Percentiles rank a stretch among this genome's conserved stretches.
Evolutionary conservation across 768 basidiomycete genomes (phyloP).

Genomic region (Pisolithus orientalis): DNA sequence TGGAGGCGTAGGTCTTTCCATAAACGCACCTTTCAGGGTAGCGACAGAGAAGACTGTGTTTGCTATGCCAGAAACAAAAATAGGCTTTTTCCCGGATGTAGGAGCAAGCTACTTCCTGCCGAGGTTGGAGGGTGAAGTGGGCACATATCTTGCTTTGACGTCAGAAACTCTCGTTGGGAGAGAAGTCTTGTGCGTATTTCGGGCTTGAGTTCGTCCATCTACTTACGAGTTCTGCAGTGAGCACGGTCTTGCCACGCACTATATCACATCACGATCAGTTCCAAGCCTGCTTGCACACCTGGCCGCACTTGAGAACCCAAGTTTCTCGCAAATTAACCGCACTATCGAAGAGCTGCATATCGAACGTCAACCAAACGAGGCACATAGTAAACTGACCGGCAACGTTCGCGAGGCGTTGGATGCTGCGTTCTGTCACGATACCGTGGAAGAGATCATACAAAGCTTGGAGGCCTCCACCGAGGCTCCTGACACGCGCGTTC

Average conservation of each 20-base stretch:
- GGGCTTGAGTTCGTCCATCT: conserved; percentile 2
- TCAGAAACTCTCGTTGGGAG: conserved; percentile 66
- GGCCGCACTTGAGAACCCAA: conserved; percentile 33
- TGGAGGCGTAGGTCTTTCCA: conserved; percentile 86
- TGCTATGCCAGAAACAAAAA: conserved; percentile 96
- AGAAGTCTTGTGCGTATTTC: conserved; percentile 70
- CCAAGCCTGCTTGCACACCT: conserved; percentile 67
- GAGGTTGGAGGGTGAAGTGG: conserved; percentile 84
- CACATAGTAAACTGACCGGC: conserved; percentile 49
- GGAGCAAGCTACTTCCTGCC: conserved; percentile 88
- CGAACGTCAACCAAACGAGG: conserved; percentile 56
- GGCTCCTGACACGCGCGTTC: conserved; percentile 39
- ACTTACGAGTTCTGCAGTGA: conserved; percentile 45
- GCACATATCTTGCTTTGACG: conserved; percentile 91
- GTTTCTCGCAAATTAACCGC: conserved; percentile 51
- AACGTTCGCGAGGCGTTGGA: conserved; percentile 74
- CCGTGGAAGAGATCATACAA: conserved; percentile 65
- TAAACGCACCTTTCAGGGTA: conserved; percentile 82
- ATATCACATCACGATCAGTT: conserved; percentile 69
- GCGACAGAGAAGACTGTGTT: conserved; percentile 90
- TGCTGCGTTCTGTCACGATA: conserved; percentile 61
- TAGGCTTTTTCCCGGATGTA: conserved; percentile 89
- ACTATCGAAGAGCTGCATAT: conserved; percentile 58
- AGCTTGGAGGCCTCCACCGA: conserved; percentile 42
- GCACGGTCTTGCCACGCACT: conserved; percentile 92